phyloP scores from a whole-genome alignment of 2,329 filamentous ascomycete species.

The Ophiocordyceps polyrhachis-furcata region DNA sequence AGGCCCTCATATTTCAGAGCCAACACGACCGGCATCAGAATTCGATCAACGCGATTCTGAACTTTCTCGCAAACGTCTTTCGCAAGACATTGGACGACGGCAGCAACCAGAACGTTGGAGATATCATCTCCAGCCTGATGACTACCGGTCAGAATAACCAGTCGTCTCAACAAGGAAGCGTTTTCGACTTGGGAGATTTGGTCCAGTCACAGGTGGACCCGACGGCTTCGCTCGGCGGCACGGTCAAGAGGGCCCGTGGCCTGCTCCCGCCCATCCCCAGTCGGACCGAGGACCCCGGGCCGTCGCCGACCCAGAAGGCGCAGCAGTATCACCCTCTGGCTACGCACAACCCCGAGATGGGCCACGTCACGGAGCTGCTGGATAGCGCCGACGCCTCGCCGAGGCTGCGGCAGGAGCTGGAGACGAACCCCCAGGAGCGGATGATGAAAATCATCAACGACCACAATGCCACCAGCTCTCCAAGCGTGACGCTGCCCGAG shows the following conservation, averaged over 20 bases:
- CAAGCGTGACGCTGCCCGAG: conserved; percentile 33
- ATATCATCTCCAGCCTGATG: conserved; percentile 65
- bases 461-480: conserved; percentile 35
- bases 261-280: conserved; percentile 35
- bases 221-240: conserved; percentile 18
- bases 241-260: conserved; percentile 31
- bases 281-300: conserved; percentile 10
- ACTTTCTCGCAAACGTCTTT: conserved; percentile 92
- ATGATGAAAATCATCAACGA: conserved; percentile 50
- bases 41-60: conserved; percentile 96
- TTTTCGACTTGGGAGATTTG: conserved; percentile 43
- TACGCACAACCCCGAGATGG: conserved; percentile 25
- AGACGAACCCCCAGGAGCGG: conserved; percentile 37
- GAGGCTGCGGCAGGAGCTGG: conserved; percentile 35
- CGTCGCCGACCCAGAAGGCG: conserved; percentile 11
- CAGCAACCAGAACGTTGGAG: conserved; percentile 56
- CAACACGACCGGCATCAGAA: conserved; percentile 95
- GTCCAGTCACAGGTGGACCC: conserved; percentile 26
- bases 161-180: conserved; percentile 29
- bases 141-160: conserved; percentile 29
- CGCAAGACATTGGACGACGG: conserved; percentile 78
- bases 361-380: conserved; percentile 40
- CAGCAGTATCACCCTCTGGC: conserved; percentile 8
- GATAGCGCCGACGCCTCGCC: conserved; percentile 32
- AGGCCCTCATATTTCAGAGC: conserved; percentile 75